Evolutionary conservation across 257 asterid genomes (phyloP), one percentile per base, ranked within the genome.

Genomic region (Linaria vulgaris): DNA sequence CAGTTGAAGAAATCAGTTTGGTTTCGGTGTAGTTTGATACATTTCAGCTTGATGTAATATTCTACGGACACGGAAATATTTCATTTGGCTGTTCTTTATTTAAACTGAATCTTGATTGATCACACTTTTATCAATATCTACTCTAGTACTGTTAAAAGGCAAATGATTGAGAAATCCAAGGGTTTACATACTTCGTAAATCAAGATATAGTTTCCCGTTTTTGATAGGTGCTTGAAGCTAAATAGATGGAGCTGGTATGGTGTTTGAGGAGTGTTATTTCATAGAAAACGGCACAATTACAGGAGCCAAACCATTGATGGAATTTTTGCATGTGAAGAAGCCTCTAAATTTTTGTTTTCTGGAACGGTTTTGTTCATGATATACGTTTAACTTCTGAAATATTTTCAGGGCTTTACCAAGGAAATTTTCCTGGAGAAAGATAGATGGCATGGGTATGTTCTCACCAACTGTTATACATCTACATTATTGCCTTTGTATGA

Each of bases 371-470:
- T 52, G 55, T 52, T n/a, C 46, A 44, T 68, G 66, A 51, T 59
- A 54, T 73, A 39, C 15, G 30, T 57, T 69, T 79, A 63, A 74
- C 63, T 63, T 67, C 67, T 57, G 8, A 57, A 16, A 48, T 59
- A 51, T 45, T 61, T 68, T 68, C 70, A 92, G 99, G 99, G 99
- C 59, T 94, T 94, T 74, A 90, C 99, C 38, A 94, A 94, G 74
- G 97, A 94, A 80, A 94, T 94, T 74, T 74, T 78, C 75, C 69
- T 94, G 85, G 99, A 94, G 79, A 94, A 84, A 76, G 99, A 90
- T 56, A 76, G 87, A 68, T 94, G 99, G 99, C 90, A 87, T 47
- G 99, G 99, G 99, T 92, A 85, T 34, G 87, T 77, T 57, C 59
- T 56, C 41, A 67, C 66, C 47, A 65, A 23, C 38, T 60, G 52